phyloP scores from a whole-genome alignment of 768 basidiomycete species.

The Amanita molliuscula region DNA sequence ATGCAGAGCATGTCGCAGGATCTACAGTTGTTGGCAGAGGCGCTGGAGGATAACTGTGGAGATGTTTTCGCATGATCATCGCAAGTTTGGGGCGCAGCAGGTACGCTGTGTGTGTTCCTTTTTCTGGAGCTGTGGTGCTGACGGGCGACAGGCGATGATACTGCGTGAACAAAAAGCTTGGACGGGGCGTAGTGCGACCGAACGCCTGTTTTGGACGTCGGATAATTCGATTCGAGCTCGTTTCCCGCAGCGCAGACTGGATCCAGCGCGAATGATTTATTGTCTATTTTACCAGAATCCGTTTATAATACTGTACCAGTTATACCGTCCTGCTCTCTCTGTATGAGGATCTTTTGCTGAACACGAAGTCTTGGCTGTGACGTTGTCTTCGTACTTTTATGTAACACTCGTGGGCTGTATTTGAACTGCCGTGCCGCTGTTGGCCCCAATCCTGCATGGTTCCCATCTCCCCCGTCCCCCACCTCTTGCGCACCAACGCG shows the following conservation, averaged over 20 bases:
- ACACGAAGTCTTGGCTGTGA: not conserved
- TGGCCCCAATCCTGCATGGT: not conserved
- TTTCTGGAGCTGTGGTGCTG: not conserved
- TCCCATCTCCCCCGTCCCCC: constrained; percentile 3
- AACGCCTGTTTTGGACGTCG: constrained; percentile 86
- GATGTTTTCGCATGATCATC: constrained; percentile 85
- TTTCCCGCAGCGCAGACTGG: constrained; percentile 81
- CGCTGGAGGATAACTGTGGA: constrained; percentile 86
- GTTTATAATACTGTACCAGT: constrained; percentile 5
- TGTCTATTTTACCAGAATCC: not conserved
- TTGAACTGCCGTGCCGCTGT: too few relatives aligned
- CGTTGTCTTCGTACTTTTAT: too few relatives aligned
- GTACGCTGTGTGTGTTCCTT: constrained; percentile 28
- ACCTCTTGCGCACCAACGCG: constrained; percentile 1
- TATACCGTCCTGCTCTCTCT: not conserved
- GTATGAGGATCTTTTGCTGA: not conserved
- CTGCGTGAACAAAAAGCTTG: constrained; percentile 93
- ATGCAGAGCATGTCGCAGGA: constrained; percentile 83
- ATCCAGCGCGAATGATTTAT: constrained; percentile 45
- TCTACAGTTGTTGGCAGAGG: constrained; percentile 78
- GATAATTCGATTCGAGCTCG: constrained; percentile 86
- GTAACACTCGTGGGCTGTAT: too few relatives aligned
- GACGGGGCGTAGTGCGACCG: constrained; percentile 86
- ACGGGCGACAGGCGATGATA: constrained; percentile 70
- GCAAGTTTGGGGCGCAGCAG: constrained; percentile 97